phyloP scores from a whole-genome alignment of 2,329 filamentous ascomycete species.

The Stenocarpella maydis region DNA sequence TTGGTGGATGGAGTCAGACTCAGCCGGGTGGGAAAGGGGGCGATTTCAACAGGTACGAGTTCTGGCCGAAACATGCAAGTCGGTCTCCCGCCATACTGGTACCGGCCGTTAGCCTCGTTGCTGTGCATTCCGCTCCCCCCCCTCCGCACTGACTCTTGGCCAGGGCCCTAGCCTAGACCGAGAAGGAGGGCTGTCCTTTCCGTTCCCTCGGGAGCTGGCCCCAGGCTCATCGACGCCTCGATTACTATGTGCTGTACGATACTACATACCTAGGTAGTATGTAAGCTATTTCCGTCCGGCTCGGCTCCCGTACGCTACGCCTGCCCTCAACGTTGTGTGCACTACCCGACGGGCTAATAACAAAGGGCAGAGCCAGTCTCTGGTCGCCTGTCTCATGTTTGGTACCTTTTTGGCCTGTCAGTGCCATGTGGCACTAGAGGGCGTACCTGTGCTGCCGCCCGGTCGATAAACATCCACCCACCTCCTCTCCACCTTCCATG shows the following conservation, averaged over 20 bases:
- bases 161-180: background rate
- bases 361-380: background rate
- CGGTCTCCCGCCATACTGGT: conserved; percentile 26
- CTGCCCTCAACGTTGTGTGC: conserved; percentile 25
- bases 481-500: conserved; percentile 1
- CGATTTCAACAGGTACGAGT: conserved; percentile 1
- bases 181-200: conserved; percentile 22
- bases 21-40: background rate
- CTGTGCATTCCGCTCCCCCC: conserved; percentile 14
- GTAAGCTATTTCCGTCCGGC: conserved; percentile 21
- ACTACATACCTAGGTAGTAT: too few relatives aligned
- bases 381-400: conserved; percentile 13
- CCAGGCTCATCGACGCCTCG: conserved; percentile 1
- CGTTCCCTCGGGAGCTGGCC: conserved; percentile 26
- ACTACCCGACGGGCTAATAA: conserved; percentile 16
- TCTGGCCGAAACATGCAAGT: background rate
- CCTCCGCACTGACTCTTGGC: conserved; percentile 26
- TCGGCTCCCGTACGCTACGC: conserved; percentile 7
- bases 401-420: conserved; percentile 25
- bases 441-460: conserved; percentile 8
- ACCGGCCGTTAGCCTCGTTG: conserved; percentile 22
- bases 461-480: conserved; percentile 15
- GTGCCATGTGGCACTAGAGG: conserved; percentile 16
- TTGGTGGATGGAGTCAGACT: background rate
- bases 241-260: too few relatives aligned